A percentile compares a stretch with the other conserved stretches of the same genome.
These are phyloP conservation scores for Tilletia caries DNA, from an alignment of 1,284 basidiomycete species.

Conservation along the genomic window DNA sequence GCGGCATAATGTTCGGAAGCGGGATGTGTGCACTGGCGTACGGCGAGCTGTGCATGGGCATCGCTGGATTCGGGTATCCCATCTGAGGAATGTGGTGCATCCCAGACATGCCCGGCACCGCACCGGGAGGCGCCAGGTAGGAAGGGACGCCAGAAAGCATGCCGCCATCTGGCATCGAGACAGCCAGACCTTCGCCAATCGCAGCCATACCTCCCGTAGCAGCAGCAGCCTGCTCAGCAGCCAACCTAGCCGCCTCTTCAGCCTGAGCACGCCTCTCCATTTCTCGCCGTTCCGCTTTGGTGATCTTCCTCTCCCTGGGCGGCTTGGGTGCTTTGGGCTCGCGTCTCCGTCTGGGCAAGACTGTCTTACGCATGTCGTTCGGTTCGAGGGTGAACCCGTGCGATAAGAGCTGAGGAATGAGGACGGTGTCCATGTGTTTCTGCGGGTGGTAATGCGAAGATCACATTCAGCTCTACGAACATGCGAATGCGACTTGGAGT, in stretches of 20 bases:
- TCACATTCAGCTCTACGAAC: too few species aligned
- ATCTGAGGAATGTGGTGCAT: neutral
- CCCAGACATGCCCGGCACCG: too few species aligned
- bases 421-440: constrained; percentile 37
- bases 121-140: neutral
- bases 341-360: constrained; percentile 26
- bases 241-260: neutral
- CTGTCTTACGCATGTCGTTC: constrained; percentile 46
- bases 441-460: neutral
- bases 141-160: neutral
- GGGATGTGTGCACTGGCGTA: neutral
- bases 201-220: neutral
- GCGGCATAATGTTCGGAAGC: neutral
- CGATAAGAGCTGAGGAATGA: constrained; percentile 41
- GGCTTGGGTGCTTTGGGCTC: neutral
- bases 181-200: neutral
- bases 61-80: neutral
- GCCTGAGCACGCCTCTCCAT: neutral
- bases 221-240: constrained; percentile 10
- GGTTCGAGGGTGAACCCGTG: constrained; percentile 51
- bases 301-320: constrained; percentile 12
- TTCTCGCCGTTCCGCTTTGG: constrained; percentile 6
- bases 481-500: neutral
- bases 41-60: neutral
- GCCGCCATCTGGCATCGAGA: neutral